Conservation (phyloP, 208 protist genomes). For the Leishmania braziliensis region DNA sequence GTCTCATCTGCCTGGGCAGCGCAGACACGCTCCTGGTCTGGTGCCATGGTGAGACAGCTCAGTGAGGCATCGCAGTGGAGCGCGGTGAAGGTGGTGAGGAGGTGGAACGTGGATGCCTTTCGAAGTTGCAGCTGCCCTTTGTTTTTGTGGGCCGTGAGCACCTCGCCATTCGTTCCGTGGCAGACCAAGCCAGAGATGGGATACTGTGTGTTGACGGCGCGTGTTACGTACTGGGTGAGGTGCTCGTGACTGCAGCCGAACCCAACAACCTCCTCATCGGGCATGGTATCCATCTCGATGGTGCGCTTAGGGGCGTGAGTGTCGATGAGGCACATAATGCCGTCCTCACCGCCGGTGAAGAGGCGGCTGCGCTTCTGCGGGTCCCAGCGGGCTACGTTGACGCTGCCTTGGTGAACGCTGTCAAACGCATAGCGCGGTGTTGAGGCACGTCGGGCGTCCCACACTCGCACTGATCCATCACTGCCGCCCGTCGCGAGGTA, state of each 20-base stretch:
- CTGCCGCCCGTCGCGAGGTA: constrained; percentile 75
- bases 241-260: constrained; percentile 11
- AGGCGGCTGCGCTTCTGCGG: constrained; percentile 71
- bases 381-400: constrained; percentile 70
- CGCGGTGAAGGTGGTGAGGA: constrained; percentile 63
- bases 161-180: constrained; percentile 33
- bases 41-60: constrained; percentile 63
- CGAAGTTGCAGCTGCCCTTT: constrained; percentile 82
- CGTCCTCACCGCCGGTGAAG: constrained; percentile 75
- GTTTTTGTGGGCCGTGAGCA: constrained; percentile 62
- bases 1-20: constrained; percentile 78
- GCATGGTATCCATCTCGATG: constrained; percentile 20
- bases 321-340: constrained; percentile 65
- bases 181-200: constrained; percentile 73
- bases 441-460: constrained; percentile 64
- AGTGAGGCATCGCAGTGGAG: constrained; percentile 51
- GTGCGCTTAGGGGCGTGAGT: constrained; percentile 56
- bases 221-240: constrained; percentile 41
- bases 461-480: constrained; percentile 71
- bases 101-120: constrained; percentile 55
- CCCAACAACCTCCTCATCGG: constrained; percentile 18
- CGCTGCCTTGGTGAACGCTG: constrained; percentile 56
- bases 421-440: constrained; percentile 71
- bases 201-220: constrained; percentile 60
- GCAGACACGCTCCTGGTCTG: constrained; percentile 71